Base-by-base conservation (phyloP, 2,329 filamentous ascomycete species). In the Huntiella moniliformis region DNA sequence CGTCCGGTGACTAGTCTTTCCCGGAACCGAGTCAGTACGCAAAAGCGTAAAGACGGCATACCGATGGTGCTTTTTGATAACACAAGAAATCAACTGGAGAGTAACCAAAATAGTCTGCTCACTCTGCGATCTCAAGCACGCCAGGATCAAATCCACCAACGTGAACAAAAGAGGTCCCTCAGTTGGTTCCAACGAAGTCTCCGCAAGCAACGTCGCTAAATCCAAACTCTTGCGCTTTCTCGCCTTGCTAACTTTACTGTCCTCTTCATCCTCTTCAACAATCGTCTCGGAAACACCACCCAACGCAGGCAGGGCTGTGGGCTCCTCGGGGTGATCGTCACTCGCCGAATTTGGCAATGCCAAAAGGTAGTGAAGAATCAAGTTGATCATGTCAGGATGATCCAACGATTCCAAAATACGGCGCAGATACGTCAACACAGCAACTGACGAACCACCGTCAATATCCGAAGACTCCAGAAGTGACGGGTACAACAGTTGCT, bases 391-490 rank as follows among this genome's bases (percentile, higher is more conserved):
- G 56, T 96, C 87, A 5, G 85, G 83, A 58, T 96, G 86, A 52
- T 95, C 85, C 11, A 98, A 68, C 1, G 84, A 82, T 58, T 95
- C 87, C 4, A 98, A 70, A 46, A 96, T 93, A 37, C 83, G 80
- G 48, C 82, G 80, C 33, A 98, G 69, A 59, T 98, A 96, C 2
- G 87, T 95, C 51, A 96, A 68, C 10, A 98, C 91, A 3, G 91
- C 91, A 16, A 96, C 86, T 1, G 91, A 94, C 5, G 91, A 98
- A 45, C 91, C 91, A 53, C 88, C 91, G 61, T 96, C 88, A 35
- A 92, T 82, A 63, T 98, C 91, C 1, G 91, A 96, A 7, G 91
- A 98, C 61, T 98, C 88, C 11, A 98, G 70, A 31, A 98, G 68
- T 1, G 92, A 98, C 2, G 91, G 91, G 58, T 98, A 96, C 75